Evolutionary conservation across 148 eudicot genomes (phyloP).

Genomic region (Rhododendron henanense): DNA sequence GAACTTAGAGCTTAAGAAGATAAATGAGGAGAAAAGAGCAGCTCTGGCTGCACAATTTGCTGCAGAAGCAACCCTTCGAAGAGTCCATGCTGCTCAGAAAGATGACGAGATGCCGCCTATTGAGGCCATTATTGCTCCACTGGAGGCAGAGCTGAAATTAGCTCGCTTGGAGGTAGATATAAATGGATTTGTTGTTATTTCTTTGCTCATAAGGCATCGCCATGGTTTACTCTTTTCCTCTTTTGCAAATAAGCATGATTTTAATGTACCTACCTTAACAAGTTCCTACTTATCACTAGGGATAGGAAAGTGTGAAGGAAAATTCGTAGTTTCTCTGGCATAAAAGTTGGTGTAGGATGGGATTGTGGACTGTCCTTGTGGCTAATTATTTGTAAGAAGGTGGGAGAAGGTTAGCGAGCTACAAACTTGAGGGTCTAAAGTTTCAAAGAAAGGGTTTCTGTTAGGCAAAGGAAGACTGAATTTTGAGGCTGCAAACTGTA

Average conservation of each 20-base stretch:
- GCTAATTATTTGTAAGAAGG: neutral
- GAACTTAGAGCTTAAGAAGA: conserved; percentile 85
- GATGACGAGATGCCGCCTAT: conserved; percentile 97
- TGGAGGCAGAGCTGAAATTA: conserved; percentile 93
- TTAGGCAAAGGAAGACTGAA: neutral
- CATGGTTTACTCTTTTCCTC: neutral
- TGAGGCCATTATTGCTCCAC: conserved; percentile 89
- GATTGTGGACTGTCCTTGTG: neutral
- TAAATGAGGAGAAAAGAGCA: conserved; percentile 81
- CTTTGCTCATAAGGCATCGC: neutral
- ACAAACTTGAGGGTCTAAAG: neutral
- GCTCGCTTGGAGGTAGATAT: conserved; percentile 65
- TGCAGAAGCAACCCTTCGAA: conserved; percentile 97
- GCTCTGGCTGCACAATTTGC: conserved; percentile 96
- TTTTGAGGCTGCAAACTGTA: neutral
- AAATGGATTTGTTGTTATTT: neutral
- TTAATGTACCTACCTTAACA: neutral
- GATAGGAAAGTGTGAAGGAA: neutral
- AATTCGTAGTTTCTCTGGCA: neutral
- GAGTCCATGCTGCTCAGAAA: conserved; percentile 95
- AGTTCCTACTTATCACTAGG: neutral
- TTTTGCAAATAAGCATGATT: neutral
- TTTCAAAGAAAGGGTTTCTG: neutral
- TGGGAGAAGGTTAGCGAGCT: neutral
- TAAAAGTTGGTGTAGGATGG: neutral